These are phyloP conservation scores for Zygoascus meyerae DNA, from an alignment of 1,139 yeast genomes.

Conservation along the genomic window DNA sequence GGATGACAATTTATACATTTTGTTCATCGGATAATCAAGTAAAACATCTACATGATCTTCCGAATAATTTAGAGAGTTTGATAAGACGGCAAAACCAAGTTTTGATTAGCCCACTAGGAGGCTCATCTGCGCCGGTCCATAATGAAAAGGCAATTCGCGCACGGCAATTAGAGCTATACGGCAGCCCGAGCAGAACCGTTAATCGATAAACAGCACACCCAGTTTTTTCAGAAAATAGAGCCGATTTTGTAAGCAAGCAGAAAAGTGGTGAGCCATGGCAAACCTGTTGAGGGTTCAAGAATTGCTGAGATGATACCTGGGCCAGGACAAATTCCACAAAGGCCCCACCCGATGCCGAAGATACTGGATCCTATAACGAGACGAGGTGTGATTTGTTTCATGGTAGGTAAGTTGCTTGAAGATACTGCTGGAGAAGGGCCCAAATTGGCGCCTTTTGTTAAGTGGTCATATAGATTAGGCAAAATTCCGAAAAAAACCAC, in stretches of 20 bases:
- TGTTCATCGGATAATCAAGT: too few relatives aligned
- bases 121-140: too few relatives aligned
- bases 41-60: too few relatives aligned
- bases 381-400: slow-evolving; percentile 23
- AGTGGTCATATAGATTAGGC: slow-evolving; percentile 35
- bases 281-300: slow-evolving; percentile 22
- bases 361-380: slow-evolving; percentile 38
- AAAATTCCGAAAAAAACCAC: slow-evolving; percentile 40
- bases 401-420: slow-evolving; percentile 24
- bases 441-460: slow-evolving; percentile 16
- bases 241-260: slow-evolving; percentile 13
- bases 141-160: too few relatives aligned
- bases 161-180: too few relatives aligned
- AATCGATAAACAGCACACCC: too few relatives aligned
- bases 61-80: too few relatives aligned
- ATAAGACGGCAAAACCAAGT: too few relatives aligned
- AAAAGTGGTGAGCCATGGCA: slow-evolving; percentile 23
- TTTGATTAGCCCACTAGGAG: too few relatives aligned
- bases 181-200: too few relatives aligned
- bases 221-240: background rate
- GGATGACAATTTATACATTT: too few relatives aligned
- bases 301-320: slow-evolving; percentile 36
- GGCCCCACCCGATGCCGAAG: slow-evolving; percentile 47
- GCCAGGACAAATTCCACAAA: slow-evolving; percentile 45
- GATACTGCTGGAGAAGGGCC: slow-evolving; percentile 17